Base-by-base conservation (phyloP, 2,329 filamentous ascomycete genomes). In the Orbilia blumenaviensis region DNA sequence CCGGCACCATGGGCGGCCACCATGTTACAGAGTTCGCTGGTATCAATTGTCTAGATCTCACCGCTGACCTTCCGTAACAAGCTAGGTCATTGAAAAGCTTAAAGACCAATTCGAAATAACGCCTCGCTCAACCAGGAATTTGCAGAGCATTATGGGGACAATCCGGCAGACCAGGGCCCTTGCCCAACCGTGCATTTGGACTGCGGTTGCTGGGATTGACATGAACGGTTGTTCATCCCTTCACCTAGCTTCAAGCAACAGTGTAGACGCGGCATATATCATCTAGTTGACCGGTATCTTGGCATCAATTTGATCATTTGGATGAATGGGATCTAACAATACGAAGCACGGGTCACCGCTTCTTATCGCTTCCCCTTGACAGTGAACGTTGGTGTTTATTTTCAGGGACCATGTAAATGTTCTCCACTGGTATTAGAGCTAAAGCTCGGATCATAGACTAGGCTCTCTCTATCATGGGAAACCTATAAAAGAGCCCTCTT, bases 61-160 rank as follows among this genome's bases (percentile, higher is more conserved):
- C 66, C 32, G 14, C 27, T 54, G 18, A 69, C 66, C 66, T 69
- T 69, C 66, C 66, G n/a, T 18, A 62, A 58, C 23, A 44, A 46
- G 66, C 25, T 69, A 69, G 56, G 12, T 44, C 41, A 1, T 12
- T 25, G 1, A 38, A 52, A 69, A 62, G 54, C 34, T 62, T 62
- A 61, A 38, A 42, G 54, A 34, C 50, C 21, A 62, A 54, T 54
- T 69, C 32, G 14, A 36, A 44, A 44, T 42, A 41, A 41, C 56
- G 56, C 21, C 10, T 62, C 60, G n/a, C 16, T 46, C 6, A 69
- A 52, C 66, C 66, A 29, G 64, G 64, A 67, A 67, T 67, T 60
- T 18, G 5, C 41, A 32, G 14, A 54, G 52, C 23, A 41, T 18
- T 60, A 67, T 60, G 64, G 50, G 44, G 52, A 67, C 41, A 7